A percentile compares a stretch with the other conserved stretches of the same genome.
Conservation (phyloP, 148 eudicot genomes). For the Fagopyrum tataricum region DNA sequence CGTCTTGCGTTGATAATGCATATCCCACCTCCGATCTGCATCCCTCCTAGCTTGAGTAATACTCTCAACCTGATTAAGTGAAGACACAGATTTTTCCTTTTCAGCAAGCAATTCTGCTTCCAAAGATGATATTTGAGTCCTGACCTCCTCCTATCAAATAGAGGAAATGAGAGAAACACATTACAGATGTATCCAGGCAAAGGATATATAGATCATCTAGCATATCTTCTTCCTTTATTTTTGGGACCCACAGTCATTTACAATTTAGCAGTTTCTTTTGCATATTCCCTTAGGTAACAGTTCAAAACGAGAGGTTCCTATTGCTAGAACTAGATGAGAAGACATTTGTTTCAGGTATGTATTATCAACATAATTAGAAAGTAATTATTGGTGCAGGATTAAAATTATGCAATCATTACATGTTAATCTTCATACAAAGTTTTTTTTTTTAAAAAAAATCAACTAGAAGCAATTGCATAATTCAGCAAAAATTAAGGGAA, state of each 20-base stretch:
- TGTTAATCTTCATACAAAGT: not conserved
- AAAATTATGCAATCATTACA: not conserved
- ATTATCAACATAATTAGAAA: not conserved
- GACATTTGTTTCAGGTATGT: not conserved
- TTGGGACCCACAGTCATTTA: not conserved
- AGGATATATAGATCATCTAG: not conserved
- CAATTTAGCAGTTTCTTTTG: not conserved
- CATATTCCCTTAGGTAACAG: not conserved
- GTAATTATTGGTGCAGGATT: not conserved
- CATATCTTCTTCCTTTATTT: not conserved
- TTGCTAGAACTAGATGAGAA: not conserved
- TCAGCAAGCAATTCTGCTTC: conserved; percentile 50
- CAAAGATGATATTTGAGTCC: conserved; percentile 46
- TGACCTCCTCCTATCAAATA: conserved; percentile 54
- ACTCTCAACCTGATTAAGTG: conserved; percentile 44
- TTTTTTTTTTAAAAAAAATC: too few relatives aligned
- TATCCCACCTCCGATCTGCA: conserved; percentile 66
- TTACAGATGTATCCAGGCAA: not conserved
- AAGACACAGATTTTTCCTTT: conserved; percentile 51
- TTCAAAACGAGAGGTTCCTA: not conserved
- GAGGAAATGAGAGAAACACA: not conserved
- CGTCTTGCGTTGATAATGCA: conserved; percentile 82
- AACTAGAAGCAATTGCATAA: not conserved
- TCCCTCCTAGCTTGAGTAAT: conserved; percentile 41
- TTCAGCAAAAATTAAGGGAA: not conserved